Base-by-base conservation (phyloP, 768 basidiomycete genomes). In the Nidularia pulvinata region DNA sequence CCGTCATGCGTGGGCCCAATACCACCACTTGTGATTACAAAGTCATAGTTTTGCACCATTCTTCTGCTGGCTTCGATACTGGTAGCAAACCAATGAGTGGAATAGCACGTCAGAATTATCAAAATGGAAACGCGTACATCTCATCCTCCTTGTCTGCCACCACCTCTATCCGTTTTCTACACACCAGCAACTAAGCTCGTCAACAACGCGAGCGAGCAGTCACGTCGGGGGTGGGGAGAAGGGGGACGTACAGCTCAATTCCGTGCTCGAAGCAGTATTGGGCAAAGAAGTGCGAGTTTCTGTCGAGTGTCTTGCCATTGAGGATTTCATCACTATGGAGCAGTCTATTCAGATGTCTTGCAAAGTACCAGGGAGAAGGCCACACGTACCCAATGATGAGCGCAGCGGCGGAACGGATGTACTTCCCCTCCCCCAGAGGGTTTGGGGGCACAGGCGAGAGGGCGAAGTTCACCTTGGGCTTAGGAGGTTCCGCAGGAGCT, bases 1-100 rank as follows among this genome's bases (percentile, higher is more conserved):
- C 91, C 91, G 63, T 93, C 93, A 62, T 94, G 92, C 10, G 93
- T 95, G 2, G 93, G 91, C 0, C 93, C 93, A 51, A 97, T 93
- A 0, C 95, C 95, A 1, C 95, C 95, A 10, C 85, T 88, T 0
- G 93, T 95, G 50, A 98, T 79, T 32, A 97, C 94, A 60, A 95
- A 86, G 67, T 97, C 95, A 66, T 94, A 95, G 46, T 80, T 82
- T 36, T 77, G 70, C 37, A 89, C 87, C 81, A 98, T 84, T 16
- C 93, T 78, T 55, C 83, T 76, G 35, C 91, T 92, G 5, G 95
- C 94, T 64, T 96, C 92, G 54, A 91, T 76, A 55, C 93, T 95
- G 64, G 1, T 19, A 19, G 19, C 19, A 19, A 19, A 19, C 19
- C 19, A 19, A 19, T 19, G 19, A 19, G 19, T 1, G 51, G 33